These are phyloP conservation scores for Daucus carota DNA, from an alignment of 129 eudicot genomes.

Conservation along the genomic window DNA sequence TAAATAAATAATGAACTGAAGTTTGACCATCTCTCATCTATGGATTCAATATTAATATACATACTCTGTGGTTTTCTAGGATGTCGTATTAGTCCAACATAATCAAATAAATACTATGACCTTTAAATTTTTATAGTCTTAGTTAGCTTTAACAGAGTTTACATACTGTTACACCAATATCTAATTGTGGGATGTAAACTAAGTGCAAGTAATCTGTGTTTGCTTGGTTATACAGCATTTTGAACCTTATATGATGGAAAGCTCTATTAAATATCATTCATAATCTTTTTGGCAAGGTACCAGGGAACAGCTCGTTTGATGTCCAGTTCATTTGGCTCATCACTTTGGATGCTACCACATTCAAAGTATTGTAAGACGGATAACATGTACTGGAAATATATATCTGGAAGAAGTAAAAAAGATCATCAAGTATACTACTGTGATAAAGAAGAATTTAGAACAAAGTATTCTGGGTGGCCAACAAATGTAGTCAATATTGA, in stretches of 20 bases:
- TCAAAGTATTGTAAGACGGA: slow-evolving; percentile 73
- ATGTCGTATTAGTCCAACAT: background rate
- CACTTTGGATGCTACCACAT: slow-evolving; percentile 92
- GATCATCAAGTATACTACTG: slow-evolving; percentile 50
- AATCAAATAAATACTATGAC: background rate
- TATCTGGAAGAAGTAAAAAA: slow-evolving; percentile 42
- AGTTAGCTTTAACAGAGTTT: background rate
- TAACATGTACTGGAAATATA: slow-evolving; percentile 53
- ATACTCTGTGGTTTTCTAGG: background rate
- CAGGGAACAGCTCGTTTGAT: slow-evolving; percentile 97
- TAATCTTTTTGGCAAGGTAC: slow-evolving; percentile 34
- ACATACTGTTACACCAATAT: slow-evolving; percentile 13
- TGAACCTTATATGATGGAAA: background rate
- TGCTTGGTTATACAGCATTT: slow-evolving; percentile 18
- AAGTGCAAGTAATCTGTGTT: slow-evolving; percentile 12
- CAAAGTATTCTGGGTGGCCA: slow-evolving; percentile 90
- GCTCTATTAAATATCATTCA: slow-evolving; percentile 13
- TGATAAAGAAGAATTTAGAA: slow-evolving; percentile 51
- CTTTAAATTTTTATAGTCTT: background rate
- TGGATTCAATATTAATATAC: background rate
- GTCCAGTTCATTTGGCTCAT: slow-evolving; percentile 98
- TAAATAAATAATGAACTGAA: background rate
- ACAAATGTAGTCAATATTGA: slow-evolving; percentile 80
- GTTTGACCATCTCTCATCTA: background rate
- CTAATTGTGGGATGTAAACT: background rate